These are phyloP conservation scores for Chrysanthemum seticuspe DNA, from an alignment of 129 eudicot genomes.

Conservation along the genomic window DNA sequence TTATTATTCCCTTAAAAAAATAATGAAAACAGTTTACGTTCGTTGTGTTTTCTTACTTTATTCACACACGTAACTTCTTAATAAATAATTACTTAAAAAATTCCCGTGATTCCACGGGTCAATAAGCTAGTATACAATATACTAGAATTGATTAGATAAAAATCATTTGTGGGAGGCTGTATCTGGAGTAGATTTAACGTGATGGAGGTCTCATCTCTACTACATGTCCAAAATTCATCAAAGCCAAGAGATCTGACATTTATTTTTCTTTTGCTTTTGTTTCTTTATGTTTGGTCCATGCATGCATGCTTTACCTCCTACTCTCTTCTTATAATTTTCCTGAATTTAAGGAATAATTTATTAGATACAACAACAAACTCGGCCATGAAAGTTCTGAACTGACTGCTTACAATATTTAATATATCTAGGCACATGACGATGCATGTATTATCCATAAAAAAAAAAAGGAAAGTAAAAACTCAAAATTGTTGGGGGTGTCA, in stretches of 20 bases:
- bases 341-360: constrained; percentile 10
- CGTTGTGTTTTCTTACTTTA: too few relatives aligned
- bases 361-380: neutral
- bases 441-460: too few relatives aligned
- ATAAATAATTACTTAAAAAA: too few relatives aligned
- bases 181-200: constrained; percentile 24
- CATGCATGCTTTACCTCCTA: neutral
- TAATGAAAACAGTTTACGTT: too few relatives aligned
- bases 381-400: constrained; percentile 1
- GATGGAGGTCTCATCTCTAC: constrained; percentile 27
- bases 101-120: too few relatives aligned
- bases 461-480: too few relatives aligned
- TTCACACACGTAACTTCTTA: too few relatives aligned
- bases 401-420: neutral
- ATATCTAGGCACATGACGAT: neutral
- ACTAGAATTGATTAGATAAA: neutral
- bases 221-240: neutral
- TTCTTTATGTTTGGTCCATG: constrained; percentile 7
- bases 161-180: constrained; percentile 21
- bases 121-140: too few relatives aligned
- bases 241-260: constrained; percentile 12
- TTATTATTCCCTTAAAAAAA: too few relatives aligned
- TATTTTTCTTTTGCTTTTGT: neutral
- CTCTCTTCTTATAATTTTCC: constrained; percentile 3
- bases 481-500: too few relatives aligned